Conservation (phyloP, 352 stramenopile genomes). For the Globisporangium splendens region DNA sequence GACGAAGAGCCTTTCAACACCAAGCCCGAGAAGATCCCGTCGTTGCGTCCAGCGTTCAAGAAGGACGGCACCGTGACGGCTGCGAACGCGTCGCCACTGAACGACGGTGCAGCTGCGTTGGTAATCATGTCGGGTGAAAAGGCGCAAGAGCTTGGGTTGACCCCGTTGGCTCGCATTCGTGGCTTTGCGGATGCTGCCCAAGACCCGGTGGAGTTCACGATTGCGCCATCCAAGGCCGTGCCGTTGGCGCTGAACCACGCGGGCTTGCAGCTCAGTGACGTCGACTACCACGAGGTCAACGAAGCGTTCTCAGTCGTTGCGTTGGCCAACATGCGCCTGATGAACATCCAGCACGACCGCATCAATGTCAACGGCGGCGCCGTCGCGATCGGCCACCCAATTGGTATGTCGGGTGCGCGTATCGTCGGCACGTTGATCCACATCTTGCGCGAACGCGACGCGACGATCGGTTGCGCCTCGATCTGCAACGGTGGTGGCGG, state of each 20-base stretch:
- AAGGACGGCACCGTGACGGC: conserved; percentile 96
- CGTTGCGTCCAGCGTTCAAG: conserved; percentile 92
- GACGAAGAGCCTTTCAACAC: conserved; percentile 94
- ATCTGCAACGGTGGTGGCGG: conserved; percentile 99
- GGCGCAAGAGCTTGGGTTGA: conserved; percentile 78
- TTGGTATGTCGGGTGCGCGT: conserved; percentile 86
- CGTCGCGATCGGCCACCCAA: conserved; percentile 80
- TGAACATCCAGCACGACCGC: conserved; percentile 89
- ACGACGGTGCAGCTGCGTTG: conserved; percentile 95
- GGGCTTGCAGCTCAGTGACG: conserved; percentile 87
- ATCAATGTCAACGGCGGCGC: conserved; percentile 98
- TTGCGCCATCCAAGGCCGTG: conserved; percentile 93
- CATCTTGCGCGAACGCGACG: conserved; percentile 94
- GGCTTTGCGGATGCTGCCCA: conserved; percentile 84
- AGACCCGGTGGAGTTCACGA: conserved; percentile 95
- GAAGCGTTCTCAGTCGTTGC: conserved; percentile 98
- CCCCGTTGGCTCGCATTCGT: conserved; percentile 69
- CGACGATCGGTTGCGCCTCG: conserved; percentile 93
- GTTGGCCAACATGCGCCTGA: conserved; percentile 93
- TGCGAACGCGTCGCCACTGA: conserved; percentile 96
- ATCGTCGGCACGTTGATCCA: conserved; percentile 95
- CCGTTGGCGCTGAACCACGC: conserved; percentile 90
- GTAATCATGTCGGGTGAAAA: conserved; percentile 94
- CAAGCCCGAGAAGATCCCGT: conserved; percentile 90
- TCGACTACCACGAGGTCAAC: conserved; percentile 99